These are phyloP conservation scores for Ceratocystis albifundus DNA, from an alignment of 2,329 filamentous ascomycete species.

Conservation along the genomic window DNA sequence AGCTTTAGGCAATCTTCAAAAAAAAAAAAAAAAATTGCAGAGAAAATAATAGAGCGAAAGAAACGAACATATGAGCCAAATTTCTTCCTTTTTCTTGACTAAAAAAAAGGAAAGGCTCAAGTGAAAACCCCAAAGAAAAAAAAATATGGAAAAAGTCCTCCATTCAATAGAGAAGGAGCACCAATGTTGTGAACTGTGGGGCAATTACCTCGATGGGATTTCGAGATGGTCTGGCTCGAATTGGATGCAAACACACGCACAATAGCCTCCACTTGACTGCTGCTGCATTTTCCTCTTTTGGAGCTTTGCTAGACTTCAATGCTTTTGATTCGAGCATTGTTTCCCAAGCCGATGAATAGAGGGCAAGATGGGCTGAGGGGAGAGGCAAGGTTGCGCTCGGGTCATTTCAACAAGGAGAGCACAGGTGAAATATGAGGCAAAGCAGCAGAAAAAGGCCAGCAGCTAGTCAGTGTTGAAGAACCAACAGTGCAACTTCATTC, in stretches of 20 bases:
- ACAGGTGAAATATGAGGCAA: too few relatives aligned
- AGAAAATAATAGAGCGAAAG: background rate
- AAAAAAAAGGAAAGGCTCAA: too few relatives aligned
- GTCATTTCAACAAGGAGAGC: too few relatives aligned
- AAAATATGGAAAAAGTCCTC: background rate
- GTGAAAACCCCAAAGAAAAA: background rate
- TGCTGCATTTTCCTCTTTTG: background rate
- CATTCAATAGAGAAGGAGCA: background rate
- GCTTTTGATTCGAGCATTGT: background rate
- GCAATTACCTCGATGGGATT: background rate
- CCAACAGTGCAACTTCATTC: background rate
- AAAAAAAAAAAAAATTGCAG: background rate
- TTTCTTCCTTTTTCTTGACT: too few relatives aligned
- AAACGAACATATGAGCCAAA: too few relatives aligned
- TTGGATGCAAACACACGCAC: background rate
- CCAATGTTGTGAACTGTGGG: slow-evolving; percentile 9
- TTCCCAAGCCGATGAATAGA: background rate
- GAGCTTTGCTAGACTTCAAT: background rate
- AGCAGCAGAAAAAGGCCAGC: too few relatives aligned
- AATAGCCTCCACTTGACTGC: background rate
- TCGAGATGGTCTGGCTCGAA: background rate
- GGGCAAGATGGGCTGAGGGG: too few relatives aligned
- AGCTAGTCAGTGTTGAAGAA: background rate
- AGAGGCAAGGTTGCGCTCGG: too few relatives aligned
- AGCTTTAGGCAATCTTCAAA: background rate